phyloP scores from a whole-genome alignment of 768 basidiomycete species.

The Suillus cothurnatus region DNA sequence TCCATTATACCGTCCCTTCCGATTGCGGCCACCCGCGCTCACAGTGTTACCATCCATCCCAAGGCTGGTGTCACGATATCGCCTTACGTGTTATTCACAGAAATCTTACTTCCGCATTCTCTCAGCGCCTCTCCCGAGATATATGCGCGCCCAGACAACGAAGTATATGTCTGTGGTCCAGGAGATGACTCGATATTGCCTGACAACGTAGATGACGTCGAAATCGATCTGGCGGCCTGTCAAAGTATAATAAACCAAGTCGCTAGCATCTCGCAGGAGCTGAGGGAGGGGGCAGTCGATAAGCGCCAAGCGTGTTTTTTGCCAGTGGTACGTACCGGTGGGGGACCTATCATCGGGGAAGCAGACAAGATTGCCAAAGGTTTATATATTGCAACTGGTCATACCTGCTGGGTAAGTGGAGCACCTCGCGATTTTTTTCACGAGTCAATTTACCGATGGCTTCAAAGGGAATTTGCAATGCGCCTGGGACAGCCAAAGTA shows the following conservation, averaged over 20 bases:
- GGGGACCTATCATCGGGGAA: constrained; percentile 75
- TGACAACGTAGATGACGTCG: constrained; percentile 69
- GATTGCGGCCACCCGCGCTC: constrained; percentile 65
- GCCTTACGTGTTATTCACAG: constrained; percentile 84
- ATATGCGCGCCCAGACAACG: constrained; percentile 68
- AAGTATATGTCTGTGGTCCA: constrained; percentile 79
- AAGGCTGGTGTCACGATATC: constrained; percentile 48
- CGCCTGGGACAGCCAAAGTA: constrained; percentile 79
- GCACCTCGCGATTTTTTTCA: constrained; percentile 3
- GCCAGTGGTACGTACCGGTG: constrained; percentile 58
- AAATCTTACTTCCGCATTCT: constrained; percentile 49
- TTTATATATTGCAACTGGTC: constrained; percentile 73
- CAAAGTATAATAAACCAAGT: constrained; percentile 58
- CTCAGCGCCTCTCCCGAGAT: constrained; percentile 59
- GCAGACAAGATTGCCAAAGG: constrained; percentile 58
- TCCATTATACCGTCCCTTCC: constrained; percentile 56
- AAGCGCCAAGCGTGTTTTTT: constrained; percentile 76
- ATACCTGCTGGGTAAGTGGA: constrained; percentile 72
- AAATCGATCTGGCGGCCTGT: constrained; percentile 57
- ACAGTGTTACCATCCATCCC: constrained; percentile 69
- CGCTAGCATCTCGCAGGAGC: constrained; percentile 57
- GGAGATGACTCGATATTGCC: constrained; percentile 76
- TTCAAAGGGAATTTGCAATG: constrained; percentile 73
- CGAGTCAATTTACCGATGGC: constrained; percentile 9
- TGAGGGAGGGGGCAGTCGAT: constrained; percentile 55